Evolutionary conservation across 2,329 filamentous ascomycete genomes (phyloP).

Genomic region (Xylariaceae sp.): DNA sequence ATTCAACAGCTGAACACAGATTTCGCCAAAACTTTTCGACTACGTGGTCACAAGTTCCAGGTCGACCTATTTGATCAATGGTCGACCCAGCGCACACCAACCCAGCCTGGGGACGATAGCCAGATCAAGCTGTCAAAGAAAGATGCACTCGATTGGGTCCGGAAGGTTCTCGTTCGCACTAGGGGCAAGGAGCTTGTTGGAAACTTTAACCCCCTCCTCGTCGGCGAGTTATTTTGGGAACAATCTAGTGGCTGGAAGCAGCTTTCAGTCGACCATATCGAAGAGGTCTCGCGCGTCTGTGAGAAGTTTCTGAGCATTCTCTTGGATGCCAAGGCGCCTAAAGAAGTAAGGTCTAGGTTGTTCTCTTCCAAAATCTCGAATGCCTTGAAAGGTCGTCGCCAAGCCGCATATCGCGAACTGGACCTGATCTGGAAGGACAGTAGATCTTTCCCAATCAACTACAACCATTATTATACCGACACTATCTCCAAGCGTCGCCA

Average conservation of each 20-base stretch:
- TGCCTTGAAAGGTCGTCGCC: constrained; percentile 1
- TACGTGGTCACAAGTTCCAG: constrained; percentile 27
- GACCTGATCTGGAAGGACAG: constrained; percentile 39
- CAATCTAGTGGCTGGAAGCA: constrained; percentile 45
- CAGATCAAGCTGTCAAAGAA: not conserved
- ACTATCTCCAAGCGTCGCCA: constrained; percentile 33
- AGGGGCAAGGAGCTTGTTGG: constrained; percentile 47
- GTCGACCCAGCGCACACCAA: constrained; percentile 32
- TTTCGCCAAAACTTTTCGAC: not conserved
- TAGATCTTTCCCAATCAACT: constrained; percentile 43
- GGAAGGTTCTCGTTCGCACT: constrained; percentile 6
- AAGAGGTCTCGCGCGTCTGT: not conserved
- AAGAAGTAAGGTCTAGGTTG: constrained; percentile 7
- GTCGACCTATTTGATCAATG: not conserved
- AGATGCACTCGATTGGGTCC: constrained; percentile 8
- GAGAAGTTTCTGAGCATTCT: constrained; percentile 7
- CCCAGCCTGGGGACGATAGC: too few species aligned
- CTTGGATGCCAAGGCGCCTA: not conserved
- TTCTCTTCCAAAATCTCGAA: constrained; percentile 1
- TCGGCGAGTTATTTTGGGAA: constrained; percentile 49
- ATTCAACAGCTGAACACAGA: constrained; percentile 27
- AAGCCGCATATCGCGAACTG: constrained; percentile 36
- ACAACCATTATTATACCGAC: constrained; percentile 47
- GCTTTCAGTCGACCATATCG: constrained; percentile 36
- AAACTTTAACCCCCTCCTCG: constrained; percentile 47